Percentiles rank a stretch among this genome's conserved stretches.
These are phyloP conservation scores for Clarireedia sp. DNA, from an alignment of 2,329 filamentous ascomycete genomes.

Conservation along the genomic window DNA sequence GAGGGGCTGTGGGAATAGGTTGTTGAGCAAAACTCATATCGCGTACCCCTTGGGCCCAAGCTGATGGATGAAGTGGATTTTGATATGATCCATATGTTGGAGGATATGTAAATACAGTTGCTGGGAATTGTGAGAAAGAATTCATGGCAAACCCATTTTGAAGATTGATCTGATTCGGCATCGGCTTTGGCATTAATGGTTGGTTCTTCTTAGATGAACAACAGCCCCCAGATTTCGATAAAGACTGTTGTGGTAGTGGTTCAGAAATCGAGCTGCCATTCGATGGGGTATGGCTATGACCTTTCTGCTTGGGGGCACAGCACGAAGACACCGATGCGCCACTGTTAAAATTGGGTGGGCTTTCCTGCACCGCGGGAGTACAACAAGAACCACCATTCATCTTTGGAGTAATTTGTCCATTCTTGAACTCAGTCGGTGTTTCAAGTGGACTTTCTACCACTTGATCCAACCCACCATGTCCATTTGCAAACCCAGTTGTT, in stretches of 20 bases:
- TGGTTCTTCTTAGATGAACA: constrained; percentile 31
- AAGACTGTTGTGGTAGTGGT: constrained; percentile 5
- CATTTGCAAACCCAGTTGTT: constrained; percentile 17
- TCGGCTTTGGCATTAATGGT: constrained; percentile 11
- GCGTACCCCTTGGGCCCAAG: constrained; percentile 43
- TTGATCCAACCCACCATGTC: constrained; percentile 15
- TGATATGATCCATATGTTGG: constrained; percentile 47
- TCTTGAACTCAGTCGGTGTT: constrained; percentile 15
- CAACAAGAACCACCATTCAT: constrained; percentile 13
- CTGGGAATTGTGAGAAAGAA: constrained; percentile 19
- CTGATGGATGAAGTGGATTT: constrained; percentile 46
- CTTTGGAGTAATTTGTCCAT: constrained; percentile 11
- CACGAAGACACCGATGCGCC: constrained; percentile 5
- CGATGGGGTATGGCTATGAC: constrained; percentile 19
- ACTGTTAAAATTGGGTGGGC: background rate
- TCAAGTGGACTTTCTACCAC: constrained; percentile 21
- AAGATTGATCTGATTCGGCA: constrained; percentile 21
- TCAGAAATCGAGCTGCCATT: constrained; percentile 20
- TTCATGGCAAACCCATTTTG: constrained; percentile 21
- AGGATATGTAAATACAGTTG: constrained; percentile 45
- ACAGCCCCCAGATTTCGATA: constrained; percentile 26
- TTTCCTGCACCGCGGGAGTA: constrained; percentile 4
- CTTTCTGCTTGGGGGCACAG: constrained; percentile 19
- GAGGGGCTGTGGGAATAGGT: constrained; percentile 8
- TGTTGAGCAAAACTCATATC: constrained; percentile 32